Conservation (phyloP, 2,329 filamentous ascomycete species). For the Geosmithia putterillii region DNA sequence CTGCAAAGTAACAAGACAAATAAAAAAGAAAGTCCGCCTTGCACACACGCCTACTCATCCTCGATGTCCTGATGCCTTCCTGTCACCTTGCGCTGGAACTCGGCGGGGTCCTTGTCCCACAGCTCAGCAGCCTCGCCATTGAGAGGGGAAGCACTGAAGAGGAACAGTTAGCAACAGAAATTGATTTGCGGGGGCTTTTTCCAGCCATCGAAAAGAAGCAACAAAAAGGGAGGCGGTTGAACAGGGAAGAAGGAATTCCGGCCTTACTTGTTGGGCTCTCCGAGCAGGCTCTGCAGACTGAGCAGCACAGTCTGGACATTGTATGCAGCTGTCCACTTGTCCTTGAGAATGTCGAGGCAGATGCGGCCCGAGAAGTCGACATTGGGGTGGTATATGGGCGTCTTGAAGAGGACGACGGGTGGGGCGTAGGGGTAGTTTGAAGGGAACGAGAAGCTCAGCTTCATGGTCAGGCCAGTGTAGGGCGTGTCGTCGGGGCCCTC, state of each 20-base stretch:
- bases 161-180: background rate
- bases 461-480: conserved; percentile 79
- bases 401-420: conserved; percentile 91
- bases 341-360: conserved; percentile 95
- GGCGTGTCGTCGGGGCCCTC: conserved; percentile 83
- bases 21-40: background rate
- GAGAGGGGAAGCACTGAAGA: conserved; percentile 68
- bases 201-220: background rate
- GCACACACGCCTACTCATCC: conserved; percentile 36
- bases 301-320: conserved; percentile 89
- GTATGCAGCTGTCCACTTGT: conserved; percentile 97
- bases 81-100: conserved; percentile 71
- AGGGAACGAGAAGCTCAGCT: conserved; percentile 85
- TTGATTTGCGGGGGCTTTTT: background rate
- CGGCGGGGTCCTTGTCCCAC: conserved; percentile 78
- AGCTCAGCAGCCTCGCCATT: conserved; percentile 94
- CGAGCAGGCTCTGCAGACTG: conserved; percentile 87
- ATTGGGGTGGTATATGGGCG: conserved; percentile 97
- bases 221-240: background rate
- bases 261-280: conserved; percentile 94
- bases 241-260: background rate
- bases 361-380: conserved; percentile 96
- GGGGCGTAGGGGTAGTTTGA: conserved; percentile 86
- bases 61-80: conserved; percentile 52
- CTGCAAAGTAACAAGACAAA: background rate